These are phyloP conservation scores for Fraxinus sp. DNA, from an alignment of 305 asterid genomes.

Conservation along the genomic window DNA sequence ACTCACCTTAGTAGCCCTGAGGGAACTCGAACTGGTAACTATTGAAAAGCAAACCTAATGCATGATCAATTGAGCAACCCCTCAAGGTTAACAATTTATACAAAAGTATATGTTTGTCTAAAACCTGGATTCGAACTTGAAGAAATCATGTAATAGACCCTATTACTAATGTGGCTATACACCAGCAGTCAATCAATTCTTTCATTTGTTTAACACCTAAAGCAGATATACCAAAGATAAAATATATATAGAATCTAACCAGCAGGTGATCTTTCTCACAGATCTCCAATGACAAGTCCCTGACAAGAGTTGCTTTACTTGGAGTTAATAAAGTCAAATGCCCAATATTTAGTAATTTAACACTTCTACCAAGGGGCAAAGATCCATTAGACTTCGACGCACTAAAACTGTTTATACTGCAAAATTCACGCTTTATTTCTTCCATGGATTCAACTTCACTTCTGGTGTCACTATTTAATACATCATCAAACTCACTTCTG, in stretches of 20 bases:
- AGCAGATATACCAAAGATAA: no score
- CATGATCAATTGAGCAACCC: no score
- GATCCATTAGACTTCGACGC: slow-evolving; percentile 52
- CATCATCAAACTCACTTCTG: slow-evolving; percentile 44
- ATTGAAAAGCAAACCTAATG: no score
- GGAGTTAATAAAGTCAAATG: slow-evolving; percentile 75
- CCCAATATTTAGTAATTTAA: slow-evolving; percentile 54
- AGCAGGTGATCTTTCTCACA: slow-evolving; percentile 60
- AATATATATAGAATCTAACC: no score
- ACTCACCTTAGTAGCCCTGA: no score
- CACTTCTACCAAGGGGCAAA: slow-evolving; percentile 32
- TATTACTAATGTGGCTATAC: neutral
- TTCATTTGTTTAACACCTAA: no score
- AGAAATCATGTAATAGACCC: no score
- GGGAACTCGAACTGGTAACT: no score
- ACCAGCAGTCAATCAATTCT: slow-evolving; percentile 42
- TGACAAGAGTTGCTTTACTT: slow-evolving; percentile 59
- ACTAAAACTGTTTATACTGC: slow-evolving; percentile 27
- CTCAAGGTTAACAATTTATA: no score
- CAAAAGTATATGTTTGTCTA: no score
- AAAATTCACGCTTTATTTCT: slow-evolving; percentile 51
- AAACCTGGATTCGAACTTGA: no score
- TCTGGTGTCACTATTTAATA: no score
- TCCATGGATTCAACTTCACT: slow-evolving; percentile 36
- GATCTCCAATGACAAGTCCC: slow-evolving; percentile 68